These are phyloP conservation scores for Ananas comosus DNA, from an alignment of 176 grass and related monocot species.

Conservation along the genomic window DNA sequence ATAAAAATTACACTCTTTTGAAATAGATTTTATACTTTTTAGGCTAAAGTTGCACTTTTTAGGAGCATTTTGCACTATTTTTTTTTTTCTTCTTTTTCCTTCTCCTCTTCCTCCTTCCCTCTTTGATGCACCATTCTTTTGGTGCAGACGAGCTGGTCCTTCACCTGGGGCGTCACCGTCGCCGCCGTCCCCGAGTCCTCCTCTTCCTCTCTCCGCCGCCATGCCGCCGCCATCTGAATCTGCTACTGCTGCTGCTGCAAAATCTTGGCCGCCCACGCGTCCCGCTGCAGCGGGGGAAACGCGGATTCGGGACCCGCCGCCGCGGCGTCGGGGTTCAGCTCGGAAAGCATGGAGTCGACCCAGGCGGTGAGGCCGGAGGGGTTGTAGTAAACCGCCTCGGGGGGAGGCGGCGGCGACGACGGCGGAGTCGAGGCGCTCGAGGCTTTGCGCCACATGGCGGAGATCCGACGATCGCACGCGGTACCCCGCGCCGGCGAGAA, in stretches of 20 bases:
- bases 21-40: too few relatives aligned
- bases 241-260: background rate
- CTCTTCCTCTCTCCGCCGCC: conserved; percentile 46
- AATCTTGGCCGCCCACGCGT: background rate
- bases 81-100: too few relatives aligned
- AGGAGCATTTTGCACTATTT: too few relatives aligned
- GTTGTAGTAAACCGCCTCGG: conserved; percentile 16
- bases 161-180: too few relatives aligned
- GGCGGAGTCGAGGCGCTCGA: conserved; percentile 5
- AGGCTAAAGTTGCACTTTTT: too few relatives aligned
- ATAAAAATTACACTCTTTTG: too few relatives aligned
- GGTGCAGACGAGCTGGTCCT: too few relatives aligned
- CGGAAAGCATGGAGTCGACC: conserved; percentile 17
- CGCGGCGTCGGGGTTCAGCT: background rate
- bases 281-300: background rate
- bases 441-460: conserved; percentile 9
- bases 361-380: conserved; percentile 15
- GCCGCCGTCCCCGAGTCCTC: conserved; percentile 56
- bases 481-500: conserved; percentile 5
- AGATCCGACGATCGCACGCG: conserved; percentile 8
- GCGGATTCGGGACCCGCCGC: background rate
- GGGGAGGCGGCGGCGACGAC: too few relatives aligned
- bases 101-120: too few relatives aligned
- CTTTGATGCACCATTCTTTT: too few relatives aligned
- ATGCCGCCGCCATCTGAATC: conserved; percentile 16